Evolutionary conservation across 2,329 filamentous ascomycete genomes (phyloP), one percentile per base, ranked within the genome.

Genomic region (Aspergillus sojae): DNA sequence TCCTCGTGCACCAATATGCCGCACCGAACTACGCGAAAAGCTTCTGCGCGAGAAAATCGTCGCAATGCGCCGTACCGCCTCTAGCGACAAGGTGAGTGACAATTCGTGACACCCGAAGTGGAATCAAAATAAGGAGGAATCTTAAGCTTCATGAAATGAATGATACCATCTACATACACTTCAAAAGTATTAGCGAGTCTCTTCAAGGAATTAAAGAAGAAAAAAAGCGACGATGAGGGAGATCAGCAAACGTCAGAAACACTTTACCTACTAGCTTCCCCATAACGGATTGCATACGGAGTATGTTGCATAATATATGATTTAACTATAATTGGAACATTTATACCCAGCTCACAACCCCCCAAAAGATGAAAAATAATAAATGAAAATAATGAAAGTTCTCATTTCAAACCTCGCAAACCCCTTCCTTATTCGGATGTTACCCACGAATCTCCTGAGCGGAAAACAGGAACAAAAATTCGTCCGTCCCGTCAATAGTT

Each of bases 11-110:
- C 72, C 70, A 62, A 68, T 77, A 48, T 70, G 72, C 28, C 68
- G 72, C 43, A 75, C 70, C n/a, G 72, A 77, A 58, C 66, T 79
- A 45, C 76, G 74, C 60, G 76, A 79, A 68, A 76, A 67, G 62
- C 66, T 79, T 23, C 73, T 78, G 10, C 76, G 73, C 58, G 78
- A 79, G 65, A 77, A 72, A 60, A 60, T 78, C 23, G 73, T 76
- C 58, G 77, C 78, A 26, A 70, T 76, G 65, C 74, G 76, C 52
- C 73, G 75, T 57, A 69, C 68, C 60, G 70, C 68, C 57, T 62
- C 63, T 54, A 64, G 54, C 58, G 62, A 68, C 52, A 70, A 76
- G 67, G 67, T 71, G 70, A 69, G 70, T 70, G 65, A 62, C 58
- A 21, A 55, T 36, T 32, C 52, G 6, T 36, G 52, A 55, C 61